Base-by-base conservation (phyloP, 2,329 filamentous ascomycete species). In the Neocatenulostroma microsporum region DNA sequence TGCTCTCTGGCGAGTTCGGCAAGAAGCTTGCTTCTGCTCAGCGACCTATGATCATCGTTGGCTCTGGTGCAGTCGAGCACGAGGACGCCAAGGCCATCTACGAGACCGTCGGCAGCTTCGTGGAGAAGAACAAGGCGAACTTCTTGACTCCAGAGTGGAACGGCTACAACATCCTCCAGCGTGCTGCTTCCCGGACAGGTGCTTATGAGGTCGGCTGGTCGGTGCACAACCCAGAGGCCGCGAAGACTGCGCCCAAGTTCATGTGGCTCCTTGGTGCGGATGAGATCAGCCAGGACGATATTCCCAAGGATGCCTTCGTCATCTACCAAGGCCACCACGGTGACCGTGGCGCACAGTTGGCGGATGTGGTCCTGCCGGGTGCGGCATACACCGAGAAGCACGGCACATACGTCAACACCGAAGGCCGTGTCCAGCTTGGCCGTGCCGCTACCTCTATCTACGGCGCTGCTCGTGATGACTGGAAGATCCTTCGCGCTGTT, bases 321-420 rank as follows among this genome's bases (percentile, higher is more conserved):
- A 77, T 98, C 55, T 98, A 98, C 72, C 91, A 98, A 67, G 91
- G 91, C 48, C 91, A 98, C 64, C 91, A 98, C 64, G 91, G 91
- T 65, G 91, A 98, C 68, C 77, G 77, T 36, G 91, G 89, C 47
- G 91, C 91, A 37, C 82, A 93, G 65, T 77, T 95, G 44, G 91
- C 91, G 32, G 89, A 98, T 56, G 78, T 98, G 40, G 76, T 98
- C 49, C 83, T 98, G 14, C 91, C 91, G 19, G 89, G 87, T 49
- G 87, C 87, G 34, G 87, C 91, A 10, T 98, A 95, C 69, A 96
- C 89, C 17, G 91, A 98, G 70, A 98, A 96, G 73, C 78, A 82
- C 17, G 88, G 80, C 42, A 98, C 91, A 29, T 98, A 94, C 58
- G 78, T 98, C 67, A 98, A 96, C 76, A 96, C 91, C 0, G 91